These are phyloP conservation scores for Mycosarcoma maydis DNA, from an alignment of 1,284 basidiomycete species.

Conservation along the genomic window DNA sequence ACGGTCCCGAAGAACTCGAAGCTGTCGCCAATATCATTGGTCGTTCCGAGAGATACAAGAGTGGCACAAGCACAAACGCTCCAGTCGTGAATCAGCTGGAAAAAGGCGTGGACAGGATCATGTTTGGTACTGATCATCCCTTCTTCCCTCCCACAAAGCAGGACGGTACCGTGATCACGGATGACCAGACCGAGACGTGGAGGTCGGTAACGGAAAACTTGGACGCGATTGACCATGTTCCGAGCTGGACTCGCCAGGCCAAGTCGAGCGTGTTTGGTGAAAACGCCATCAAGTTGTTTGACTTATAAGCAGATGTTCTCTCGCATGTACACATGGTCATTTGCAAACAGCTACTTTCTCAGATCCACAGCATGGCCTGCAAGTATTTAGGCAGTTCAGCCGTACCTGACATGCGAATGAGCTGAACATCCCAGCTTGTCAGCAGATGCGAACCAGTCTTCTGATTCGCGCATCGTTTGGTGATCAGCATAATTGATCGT, in stretches of 20 bases:
- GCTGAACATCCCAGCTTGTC: neutral
- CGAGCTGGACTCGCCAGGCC: conserved; percentile 15
- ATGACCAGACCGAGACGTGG: conserved; percentile 70
- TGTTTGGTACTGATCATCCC: conserved; percentile 88
- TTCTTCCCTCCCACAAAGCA: conserved; percentile 82
- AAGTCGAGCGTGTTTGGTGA: conserved; percentile 15
- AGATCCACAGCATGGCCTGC: no score
- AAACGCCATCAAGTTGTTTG: conserved; percentile 28
- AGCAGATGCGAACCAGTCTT: conserved; percentile 33
- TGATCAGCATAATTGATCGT: conserved; percentile 24
- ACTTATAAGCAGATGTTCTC: conserved; percentile 1
- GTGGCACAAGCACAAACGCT: conserved; percentile 2
- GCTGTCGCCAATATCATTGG: conserved; percentile 78
- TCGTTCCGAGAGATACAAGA: conserved; percentile 71
- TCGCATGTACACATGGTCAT: no score
- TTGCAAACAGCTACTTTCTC: no score
- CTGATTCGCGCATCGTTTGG: conserved; percentile 9
- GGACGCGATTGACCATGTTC: conserved; percentile 76
- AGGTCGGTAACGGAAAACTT: conserved; percentile 82
- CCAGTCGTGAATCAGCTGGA: neutral
- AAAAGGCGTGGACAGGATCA: conserved; percentile 73
- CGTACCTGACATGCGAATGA: conserved; percentile 14
- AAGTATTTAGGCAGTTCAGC: no score
- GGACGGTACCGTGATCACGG: conserved; percentile 66
- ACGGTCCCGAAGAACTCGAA: conserved; percentile 81